Percentiles rank a stretch among this genome's conserved stretches.
phyloP scores from a whole-genome alignment of 2,329 filamentous ascomycete species.

The Ophiostoma sp. region DNA sequence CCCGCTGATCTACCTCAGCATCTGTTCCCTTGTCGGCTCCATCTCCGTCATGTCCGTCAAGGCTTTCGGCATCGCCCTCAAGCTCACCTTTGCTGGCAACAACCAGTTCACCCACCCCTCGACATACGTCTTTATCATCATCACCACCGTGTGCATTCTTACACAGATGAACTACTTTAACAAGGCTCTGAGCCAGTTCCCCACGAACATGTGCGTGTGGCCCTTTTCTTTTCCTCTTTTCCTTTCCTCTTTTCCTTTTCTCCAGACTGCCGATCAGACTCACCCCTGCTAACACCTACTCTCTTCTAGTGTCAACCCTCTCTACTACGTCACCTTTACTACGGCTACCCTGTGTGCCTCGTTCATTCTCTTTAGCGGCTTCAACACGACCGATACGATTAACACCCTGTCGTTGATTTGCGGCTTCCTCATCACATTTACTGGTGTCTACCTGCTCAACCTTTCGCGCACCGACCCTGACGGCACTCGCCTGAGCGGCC shows the following conservation, averaged over 20 bases:
- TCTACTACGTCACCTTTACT: conserved; percentile 97
- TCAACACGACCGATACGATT: conserved; percentile 88
- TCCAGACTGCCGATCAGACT: not conserved
- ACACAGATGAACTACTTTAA: conserved; percentile 99
- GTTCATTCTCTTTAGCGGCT: conserved; percentile 91
- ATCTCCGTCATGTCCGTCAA: conserved; percentile 99
- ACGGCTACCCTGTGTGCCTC: conserved; percentile 90
- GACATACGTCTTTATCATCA: conserved; percentile 95
- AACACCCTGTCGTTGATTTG: conserved; percentile 89
- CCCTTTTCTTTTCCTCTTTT: not conserved
- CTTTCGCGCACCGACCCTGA: conserved; percentile 89
- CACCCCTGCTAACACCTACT: conserved; percentile 29
- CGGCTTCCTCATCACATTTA: conserved; percentile 91
- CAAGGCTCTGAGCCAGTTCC: conserved; percentile 94
- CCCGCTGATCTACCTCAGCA: conserved; percentile 91
- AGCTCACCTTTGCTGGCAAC: conserved; percentile 85
- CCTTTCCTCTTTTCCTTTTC: not conserved
- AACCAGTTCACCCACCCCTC: conserved; percentile 95
- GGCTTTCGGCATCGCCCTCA: conserved; percentile 94
- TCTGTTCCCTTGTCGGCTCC: conserved; percentile 94
- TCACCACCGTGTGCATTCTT: conserved; percentile 86
- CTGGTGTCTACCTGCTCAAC: conserved; percentile 91
- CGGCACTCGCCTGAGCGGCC: conserved; percentile 59
- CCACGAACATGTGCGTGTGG: conserved; percentile 79
- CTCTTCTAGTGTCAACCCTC: conserved; percentile 70